Conservation (phyloP, 169 alveolate species). For the Perkinsus olseni region DNA sequence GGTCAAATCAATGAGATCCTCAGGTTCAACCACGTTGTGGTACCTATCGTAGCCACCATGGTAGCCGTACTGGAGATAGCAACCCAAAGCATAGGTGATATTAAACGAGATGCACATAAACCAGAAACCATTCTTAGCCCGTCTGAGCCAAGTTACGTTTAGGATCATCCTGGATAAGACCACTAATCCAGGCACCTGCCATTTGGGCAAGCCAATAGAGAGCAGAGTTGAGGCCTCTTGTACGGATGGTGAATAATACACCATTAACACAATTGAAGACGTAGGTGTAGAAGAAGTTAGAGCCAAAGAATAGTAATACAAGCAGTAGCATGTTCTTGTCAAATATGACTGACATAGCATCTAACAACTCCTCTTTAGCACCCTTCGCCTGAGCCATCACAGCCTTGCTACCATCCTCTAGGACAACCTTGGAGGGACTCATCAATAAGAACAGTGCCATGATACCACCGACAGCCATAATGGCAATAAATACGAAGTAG, state of each 20-base stretch:
- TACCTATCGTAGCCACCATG: neutral
- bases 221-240: constrained; percentile 36
- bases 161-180: neutral
- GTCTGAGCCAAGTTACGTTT: neutral
- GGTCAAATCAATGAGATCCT: constrained; percentile 3
- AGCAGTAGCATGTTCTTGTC: constrained; percentile 6
- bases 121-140: constrained; percentile 1
- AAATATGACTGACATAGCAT: neutral
- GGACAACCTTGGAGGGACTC: neutral
- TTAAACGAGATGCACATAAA: neutral
- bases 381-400: neutral
- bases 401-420: neutral
- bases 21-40: neutral
- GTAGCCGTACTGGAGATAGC: neutral
- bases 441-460: neutral
- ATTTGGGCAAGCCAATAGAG: constrained; percentile 32
- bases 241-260: constrained; percentile 25
- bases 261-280: constrained; percentile 34
- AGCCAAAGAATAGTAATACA: constrained; percentile 21
- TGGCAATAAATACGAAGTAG: neutral
- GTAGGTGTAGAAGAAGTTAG: constrained; percentile 38
- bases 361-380: neutral
- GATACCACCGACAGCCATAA: neutral
- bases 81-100: neutral
- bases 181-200: constrained; percentile 16